Percentiles rank a stretch among this genome's conserved stretches.
These are phyloP conservation scores for Trametes hirsuta DNA, from an alignment of 1,284 basidiomycete genomes.

Conservation along the genomic window DNA sequence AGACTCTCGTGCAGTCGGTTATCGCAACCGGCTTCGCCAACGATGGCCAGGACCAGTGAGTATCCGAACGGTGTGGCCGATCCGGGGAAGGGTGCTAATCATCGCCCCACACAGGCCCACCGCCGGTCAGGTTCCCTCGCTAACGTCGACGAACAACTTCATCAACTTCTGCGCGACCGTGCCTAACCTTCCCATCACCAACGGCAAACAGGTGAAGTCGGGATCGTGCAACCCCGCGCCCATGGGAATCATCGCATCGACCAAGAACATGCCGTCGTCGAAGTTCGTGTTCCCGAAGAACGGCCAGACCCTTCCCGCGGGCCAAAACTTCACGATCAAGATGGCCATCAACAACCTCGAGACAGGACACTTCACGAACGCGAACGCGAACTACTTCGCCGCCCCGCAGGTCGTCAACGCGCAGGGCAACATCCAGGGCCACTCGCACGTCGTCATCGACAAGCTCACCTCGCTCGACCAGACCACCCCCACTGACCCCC, in stretches of 20 bases:
- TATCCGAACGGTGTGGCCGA: background rate
- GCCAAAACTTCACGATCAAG: conserved; percentile 58
- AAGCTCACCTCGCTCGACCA: conserved; percentile 48
- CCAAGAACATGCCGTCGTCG: conserved; percentile 59
- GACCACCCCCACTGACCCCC: conserved; percentile 57
- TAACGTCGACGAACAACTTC: conserved; percentile 60
- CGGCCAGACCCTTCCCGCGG: conserved; percentile 51
- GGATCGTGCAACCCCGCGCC: conserved; percentile 70
- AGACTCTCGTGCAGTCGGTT: conserved; percentile 31
- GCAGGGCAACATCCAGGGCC: conserved; percentile 57
- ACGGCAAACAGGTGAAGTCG: conserved; percentile 47
- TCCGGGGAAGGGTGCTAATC: background rate
- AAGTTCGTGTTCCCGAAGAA: conserved; percentile 64
- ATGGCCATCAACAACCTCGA: conserved; percentile 59
- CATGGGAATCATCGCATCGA: conserved; percentile 60
- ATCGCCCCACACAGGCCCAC: conserved; percentile 30
- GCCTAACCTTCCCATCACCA: conserved; percentile 42
- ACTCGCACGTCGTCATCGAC: conserved; percentile 70
- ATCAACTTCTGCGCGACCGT: conserved; percentile 50
- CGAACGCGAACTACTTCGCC: conserved; percentile 62
- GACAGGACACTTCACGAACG: conserved; percentile 67
- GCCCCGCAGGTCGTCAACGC: conserved; percentile 66
- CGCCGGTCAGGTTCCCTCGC: conserved; percentile 45
- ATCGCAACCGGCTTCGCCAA: conserved; percentile 33
- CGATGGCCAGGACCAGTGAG: conserved; percentile 42